phyloP scores from a whole-genome alignment of 2,329 filamentous ascomycete species.

The Aspergillus uvarum region DNA sequence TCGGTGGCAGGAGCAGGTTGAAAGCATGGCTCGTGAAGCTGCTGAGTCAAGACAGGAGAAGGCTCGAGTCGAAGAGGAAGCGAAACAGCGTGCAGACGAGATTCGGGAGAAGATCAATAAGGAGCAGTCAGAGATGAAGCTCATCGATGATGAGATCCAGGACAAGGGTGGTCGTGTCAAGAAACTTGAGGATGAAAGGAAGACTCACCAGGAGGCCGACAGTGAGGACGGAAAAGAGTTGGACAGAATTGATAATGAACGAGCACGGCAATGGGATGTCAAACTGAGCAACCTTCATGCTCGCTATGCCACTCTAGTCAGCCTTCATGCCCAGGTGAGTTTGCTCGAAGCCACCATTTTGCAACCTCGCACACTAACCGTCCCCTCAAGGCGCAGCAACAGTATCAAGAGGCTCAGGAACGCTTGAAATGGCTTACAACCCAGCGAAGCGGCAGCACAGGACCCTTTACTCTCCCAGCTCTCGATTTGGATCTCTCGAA shows the following conservation, averaged over 20 bases:
- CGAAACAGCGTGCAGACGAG: constrained; percentile 41
- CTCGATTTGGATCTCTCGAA: constrained; percentile 45
- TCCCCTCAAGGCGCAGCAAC: constrained; percentile 37
- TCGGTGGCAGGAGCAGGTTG: constrained; percentile 57
- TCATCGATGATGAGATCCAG: constrained; percentile 61
- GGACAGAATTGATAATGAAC: constrained; percentile 50
- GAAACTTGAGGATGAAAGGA: constrained; percentile 59
- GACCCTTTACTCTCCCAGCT: constrained; percentile 43
- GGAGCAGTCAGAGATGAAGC: constrained; percentile 52
- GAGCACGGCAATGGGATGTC: constrained; percentile 48
- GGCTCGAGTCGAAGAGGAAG: constrained; percentile 41
- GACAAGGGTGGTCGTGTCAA: constrained; percentile 62
- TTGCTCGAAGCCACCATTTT: background rate
- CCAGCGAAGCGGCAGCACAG: constrained; percentile 38
- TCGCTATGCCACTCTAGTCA: constrained; percentile 45
- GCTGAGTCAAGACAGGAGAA: constrained; percentile 47
- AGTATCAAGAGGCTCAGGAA: constrained; percentile 49
- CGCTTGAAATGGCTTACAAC: constrained; percentile 45
- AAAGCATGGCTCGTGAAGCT: constrained; percentile 52
- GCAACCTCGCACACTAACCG: constrained; percentile 7
- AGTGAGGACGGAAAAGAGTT: constrained; percentile 53
- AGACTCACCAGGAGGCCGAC: constrained; percentile 49
- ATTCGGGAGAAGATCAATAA: constrained; percentile 46
- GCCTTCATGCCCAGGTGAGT: constrained; percentile 40
- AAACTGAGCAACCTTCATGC: constrained; percentile 45